Conservation (phyloP, 2,329 filamentous ascomycete genomes). For the Diaporthe humulicola region DNA sequence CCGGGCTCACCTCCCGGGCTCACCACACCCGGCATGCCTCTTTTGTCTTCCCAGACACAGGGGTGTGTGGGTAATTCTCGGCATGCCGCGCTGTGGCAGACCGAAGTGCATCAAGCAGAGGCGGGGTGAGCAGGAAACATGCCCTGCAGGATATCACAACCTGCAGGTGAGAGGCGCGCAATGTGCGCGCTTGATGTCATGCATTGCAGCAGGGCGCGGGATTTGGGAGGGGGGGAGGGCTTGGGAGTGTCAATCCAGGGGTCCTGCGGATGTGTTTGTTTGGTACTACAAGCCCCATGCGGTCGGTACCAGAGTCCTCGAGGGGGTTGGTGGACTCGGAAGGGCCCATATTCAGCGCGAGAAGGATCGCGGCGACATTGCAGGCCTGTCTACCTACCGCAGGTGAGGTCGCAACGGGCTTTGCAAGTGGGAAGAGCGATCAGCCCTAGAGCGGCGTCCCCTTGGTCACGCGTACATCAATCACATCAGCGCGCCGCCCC, state of each 20-base stretch:
- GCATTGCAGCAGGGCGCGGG: slow-evolving; percentile 41
- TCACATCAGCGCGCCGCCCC: background rate
- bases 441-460: background rate
- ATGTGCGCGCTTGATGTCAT: slow-evolving; percentile 42
- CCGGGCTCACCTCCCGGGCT: background rate
- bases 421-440: background rate
- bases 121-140: background rate
- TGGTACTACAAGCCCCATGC: background rate
- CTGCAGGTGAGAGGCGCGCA: slow-evolving; percentile 31
- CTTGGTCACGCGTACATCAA: background rate
- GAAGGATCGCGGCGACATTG: background rate
- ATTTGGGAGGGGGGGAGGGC: background rate
- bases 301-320: background rate
- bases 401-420: background rate
- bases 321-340: background rate
- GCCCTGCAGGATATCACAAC: slow-evolving; percentile 33
- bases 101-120: slow-evolving; percentile 1
- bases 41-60: slow-evolving; percentile 7
- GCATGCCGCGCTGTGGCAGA: slow-evolving; percentile 24
- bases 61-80: slow-evolving; percentile 29
- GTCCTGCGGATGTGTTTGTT: slow-evolving; percentile 23
- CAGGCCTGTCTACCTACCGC: background rate
- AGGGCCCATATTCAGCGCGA: background rate
- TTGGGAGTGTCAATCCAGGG: slow-evolving; percentile 31
- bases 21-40: background rate